A percentile compares a stretch with the other conserved stretches of the same genome.
Conservation (phyloP, 352 stramenopile species). For the Aphanomyces astaci region DNA sequence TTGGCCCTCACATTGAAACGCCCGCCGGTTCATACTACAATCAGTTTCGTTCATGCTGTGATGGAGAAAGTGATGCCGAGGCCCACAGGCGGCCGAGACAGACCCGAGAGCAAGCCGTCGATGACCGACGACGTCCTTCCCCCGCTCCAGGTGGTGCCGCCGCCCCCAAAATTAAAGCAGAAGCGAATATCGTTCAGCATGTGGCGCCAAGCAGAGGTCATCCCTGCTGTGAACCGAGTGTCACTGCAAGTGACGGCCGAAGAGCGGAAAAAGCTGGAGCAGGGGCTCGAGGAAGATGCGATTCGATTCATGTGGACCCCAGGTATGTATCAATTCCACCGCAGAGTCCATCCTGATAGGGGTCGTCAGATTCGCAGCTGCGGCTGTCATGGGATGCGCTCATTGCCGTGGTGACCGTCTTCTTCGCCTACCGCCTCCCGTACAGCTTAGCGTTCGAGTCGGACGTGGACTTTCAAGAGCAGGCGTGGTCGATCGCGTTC, state of each 20-base stretch:
- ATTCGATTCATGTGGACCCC: conserved; percentile 29
- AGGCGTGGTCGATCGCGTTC: conserved; percentile 37
- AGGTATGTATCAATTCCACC: too few species aligned
- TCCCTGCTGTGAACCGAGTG: conserved; percentile 46
- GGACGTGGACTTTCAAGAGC: not conserved
- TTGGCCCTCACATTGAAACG: too few species aligned
- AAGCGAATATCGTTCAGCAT: conserved; percentile 15
- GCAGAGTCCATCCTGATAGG: not conserved
- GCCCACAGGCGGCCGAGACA: not conserved
- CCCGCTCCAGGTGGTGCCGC: not conserved
- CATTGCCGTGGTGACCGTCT: conserved; percentile 43
- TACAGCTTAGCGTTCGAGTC: conserved; percentile 45
- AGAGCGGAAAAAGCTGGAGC: conserved; percentile 29
- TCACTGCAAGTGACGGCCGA: conserved; percentile 49
- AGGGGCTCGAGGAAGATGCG: not conserved
- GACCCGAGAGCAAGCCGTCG: not conserved
- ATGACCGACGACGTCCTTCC: not conserved
- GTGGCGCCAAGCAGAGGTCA: conserved; percentile 29
- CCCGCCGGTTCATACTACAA: too few species aligned
- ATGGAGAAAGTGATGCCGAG: not conserved
- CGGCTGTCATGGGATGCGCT: conserved; percentile 49
- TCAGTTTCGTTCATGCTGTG: too few species aligned
- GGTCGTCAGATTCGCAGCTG: conserved; percentile 29
- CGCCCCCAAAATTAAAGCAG: not conserved
- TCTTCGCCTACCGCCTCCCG: conserved; percentile 50